These are phyloP conservation scores for Neurospora tetraspora DNA, from an alignment of 495 filamentous ascomycete genomes.

Conservation along the genomic window DNA sequence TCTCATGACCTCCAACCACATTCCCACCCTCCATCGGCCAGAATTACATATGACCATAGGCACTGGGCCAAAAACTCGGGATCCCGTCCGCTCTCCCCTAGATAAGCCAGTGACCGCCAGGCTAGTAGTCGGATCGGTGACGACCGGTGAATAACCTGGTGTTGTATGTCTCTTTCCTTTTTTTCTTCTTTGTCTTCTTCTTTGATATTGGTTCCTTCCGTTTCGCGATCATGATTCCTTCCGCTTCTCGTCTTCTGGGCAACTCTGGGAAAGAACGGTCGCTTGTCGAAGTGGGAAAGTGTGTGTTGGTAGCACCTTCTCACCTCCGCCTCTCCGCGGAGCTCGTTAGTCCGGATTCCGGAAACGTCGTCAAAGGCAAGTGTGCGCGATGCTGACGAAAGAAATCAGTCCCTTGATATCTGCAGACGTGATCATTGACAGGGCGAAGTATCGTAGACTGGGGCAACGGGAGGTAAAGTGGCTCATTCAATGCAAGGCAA, in stretches of 20 bases:
- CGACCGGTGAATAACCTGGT: background rate
- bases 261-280: background rate
- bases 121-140: background rate
- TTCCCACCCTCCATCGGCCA: background rate
- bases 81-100: conserved; percentile 46
- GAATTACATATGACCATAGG: background rate
- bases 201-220: background rate
- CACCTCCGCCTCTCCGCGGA: background rate
- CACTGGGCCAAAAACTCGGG: conserved; percentile 25
- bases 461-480: background rate
- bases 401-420: background rate
- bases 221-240: background rate
- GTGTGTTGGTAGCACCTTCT: background rate
- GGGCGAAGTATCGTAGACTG: background rate
- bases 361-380: background rate
- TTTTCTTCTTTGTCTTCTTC: no score
- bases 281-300: background rate
- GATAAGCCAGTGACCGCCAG: no score
- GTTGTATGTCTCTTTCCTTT: background rate
- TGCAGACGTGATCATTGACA: background rate
- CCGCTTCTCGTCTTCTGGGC: background rate
- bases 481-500: background rate
- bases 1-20: background rate
- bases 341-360: background rate
- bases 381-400: background rate